Percentiles rank a stretch among this genome's conserved stretches.
These are phyloP conservation scores for Starmerella kuoi DNA, from an alignment of 805 yeast species.

Conservation along the genomic window DNA sequence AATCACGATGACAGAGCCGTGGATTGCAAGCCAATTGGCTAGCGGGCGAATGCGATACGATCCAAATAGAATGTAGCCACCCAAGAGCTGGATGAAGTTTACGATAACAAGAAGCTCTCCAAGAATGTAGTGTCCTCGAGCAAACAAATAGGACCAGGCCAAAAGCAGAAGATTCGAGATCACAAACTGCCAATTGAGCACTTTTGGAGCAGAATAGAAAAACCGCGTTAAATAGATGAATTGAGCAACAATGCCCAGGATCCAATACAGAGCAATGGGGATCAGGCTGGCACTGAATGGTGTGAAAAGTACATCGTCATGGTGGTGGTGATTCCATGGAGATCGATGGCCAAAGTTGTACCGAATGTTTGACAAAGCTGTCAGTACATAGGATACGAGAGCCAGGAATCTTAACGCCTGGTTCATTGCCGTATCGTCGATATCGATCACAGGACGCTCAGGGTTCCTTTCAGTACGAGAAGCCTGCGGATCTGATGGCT, in stretches of 20 bases:
- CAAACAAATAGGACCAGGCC: constrained; percentile 54
- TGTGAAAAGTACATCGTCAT: constrained; percentile 43
- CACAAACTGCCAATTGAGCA: constrained; percentile 49
- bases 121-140: constrained; percentile 44
- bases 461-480: neutral
- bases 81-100: constrained; percentile 48
- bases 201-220: constrained; percentile 21
- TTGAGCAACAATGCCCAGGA: constrained; percentile 41
- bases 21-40: constrained; percentile 44
- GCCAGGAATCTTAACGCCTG: constrained; percentile 33
- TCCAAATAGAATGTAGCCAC: constrained; percentile 45
- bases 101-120: constrained; percentile 46
- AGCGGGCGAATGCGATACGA: constrained; percentile 46
- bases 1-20: constrained; percentile 52
- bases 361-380: constrained; percentile 44
- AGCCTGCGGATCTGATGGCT: neutral
- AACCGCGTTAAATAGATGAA: constrained; percentile 28
- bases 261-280: constrained; percentile 44
- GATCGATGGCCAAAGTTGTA: constrained; percentile 47
- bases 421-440: neutral
- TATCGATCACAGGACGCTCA: neutral
- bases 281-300: constrained; percentile 49
- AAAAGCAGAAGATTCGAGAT: constrained; percentile 48
- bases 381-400: constrained; percentile 42
- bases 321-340: constrained; percentile 34